Base-by-base conservation (phyloP, 179 eudicot genomes). In the Drosera spatulata region DNA sequence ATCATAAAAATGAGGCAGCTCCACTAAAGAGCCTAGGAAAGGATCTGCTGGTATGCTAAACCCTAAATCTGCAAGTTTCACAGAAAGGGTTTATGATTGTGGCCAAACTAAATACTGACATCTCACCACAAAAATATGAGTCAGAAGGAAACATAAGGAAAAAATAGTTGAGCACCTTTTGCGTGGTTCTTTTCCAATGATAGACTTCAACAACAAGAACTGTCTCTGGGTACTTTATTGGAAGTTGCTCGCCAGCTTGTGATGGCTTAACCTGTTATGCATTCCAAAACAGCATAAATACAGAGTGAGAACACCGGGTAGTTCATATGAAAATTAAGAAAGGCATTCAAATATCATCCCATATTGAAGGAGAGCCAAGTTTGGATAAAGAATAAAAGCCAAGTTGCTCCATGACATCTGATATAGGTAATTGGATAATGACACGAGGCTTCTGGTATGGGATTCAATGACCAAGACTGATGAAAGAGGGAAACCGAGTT, bases 191-290 rank as follows among this genome's bases (percentile, higher is more conserved):
- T 66, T 70, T 79, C 73, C 66, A 70, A 61, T 81, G 87, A 68
- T 84, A 84, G 65, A 91, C 75, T 77, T 91, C 96, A 11, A 91
- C 52, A 40, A 81, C 77, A 48, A 91, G 86, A 65, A 88, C 62
- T 22, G 70, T 69, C 66, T 91, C 96, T 47, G 86, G 86, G 72
- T 79, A 69, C 22, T 60, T 75, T 55, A 88, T 74, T n/a, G 79
- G 80, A 50, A 75, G 71, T 59, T 76, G 58, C 51, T 69, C 83
- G 54, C 59, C 67, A 50, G 66, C 39, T 67, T 61, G 69, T 61
- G 89, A 76, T 47, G 70, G 58, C 73, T 66, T 86, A 46, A 77
- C 75, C 91, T 85, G 80, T 67, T 15, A 66, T 12, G 55, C 22
- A 57, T 33, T 44, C 56, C 39, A 61, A 41, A 59, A n/a, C n/a